Evolutionary conservation across 345 rosid species (phyloP), one percentile per base, ranked within the genome.

Genomic region (Lagerstroemia speciosa): DNA sequence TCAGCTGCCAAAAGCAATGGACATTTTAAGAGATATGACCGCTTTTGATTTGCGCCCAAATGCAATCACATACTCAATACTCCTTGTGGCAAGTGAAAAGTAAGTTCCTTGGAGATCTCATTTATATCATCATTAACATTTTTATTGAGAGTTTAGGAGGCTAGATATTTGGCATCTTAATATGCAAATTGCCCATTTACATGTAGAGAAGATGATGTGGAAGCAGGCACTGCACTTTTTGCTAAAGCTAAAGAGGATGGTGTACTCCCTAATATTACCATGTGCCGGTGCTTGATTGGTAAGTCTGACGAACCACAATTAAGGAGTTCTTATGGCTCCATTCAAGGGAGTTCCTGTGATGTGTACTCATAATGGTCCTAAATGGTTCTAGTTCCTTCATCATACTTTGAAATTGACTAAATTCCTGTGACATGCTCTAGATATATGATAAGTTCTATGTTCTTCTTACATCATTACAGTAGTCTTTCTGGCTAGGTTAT

Each of bases 1-100:
- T 81, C 96, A 90, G 70, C 87, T 93, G 31, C 83, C 84, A 26
- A 86, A 76, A 85, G 93, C 97, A 68, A 79, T 89, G 78, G 87
- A 89, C 74, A 76, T 83, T 75, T 81, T 93, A n/a, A 78, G 83
- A 50, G 97, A 93, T 74, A 90, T 93, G 83, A 84, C 83, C 77
- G 72, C 75, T 29, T 73, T 83, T 62, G 84, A 86, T 30, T 71
- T 93, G 78, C 52, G 71, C 66, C 92, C 94, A 74, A 87, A 90
- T 74, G 80, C 77, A 72, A 74, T 93, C 64, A 90, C 98, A 55
- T 93, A 93, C 82, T 89, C 97, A 4, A 76, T 87, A 73, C 94
- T 93, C 75, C 67, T 84, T 72, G 91, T 85, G 75, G 96, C 92
- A 72, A 83, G 97, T 77, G 94, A 93, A 72, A 89, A 78, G 98